A percentile compares a stretch with the other conserved stretches of the same genome.
Evolutionary conservation across 805 yeast genomes (phyloP).

Genomic region (Saccharomyces mikatae): DNA sequence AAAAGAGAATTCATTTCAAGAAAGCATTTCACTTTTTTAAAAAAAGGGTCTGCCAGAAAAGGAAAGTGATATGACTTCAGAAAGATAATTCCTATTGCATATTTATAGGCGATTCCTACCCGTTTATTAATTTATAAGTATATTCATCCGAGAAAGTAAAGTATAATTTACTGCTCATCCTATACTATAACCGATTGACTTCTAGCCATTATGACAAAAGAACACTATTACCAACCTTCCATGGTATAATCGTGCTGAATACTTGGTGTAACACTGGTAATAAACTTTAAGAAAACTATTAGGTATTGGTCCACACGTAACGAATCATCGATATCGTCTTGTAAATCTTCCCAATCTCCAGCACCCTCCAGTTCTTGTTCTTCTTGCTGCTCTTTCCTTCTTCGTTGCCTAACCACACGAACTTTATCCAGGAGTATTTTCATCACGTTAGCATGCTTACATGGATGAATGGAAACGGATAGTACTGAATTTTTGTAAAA

Average conservation of each 20-base stretch:
- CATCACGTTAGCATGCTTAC: slow-evolving; percentile 94
- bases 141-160: no score
- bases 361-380: slow-evolving; percentile 32
- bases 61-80: neutral
- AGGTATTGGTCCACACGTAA: slow-evolving; percentile 87
- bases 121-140: neutral
- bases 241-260: slow-evolving; percentile 97
- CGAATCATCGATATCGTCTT: slow-evolving; percentile 35
- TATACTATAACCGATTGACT: neutral
- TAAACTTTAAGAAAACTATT: slow-evolving; percentile 82
- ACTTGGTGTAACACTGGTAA: slow-evolving; percentile 95
- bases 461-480: slow-evolving; percentile 88
- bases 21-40: neutral
- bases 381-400: slow-evolving; percentile 39
- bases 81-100: neutral
- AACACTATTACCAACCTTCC: slow-evolving; percentile 60
- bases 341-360: slow-evolving; percentile 55
- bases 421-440: slow-evolving; percentile 73
- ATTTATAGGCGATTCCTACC: neutral
- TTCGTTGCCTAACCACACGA: slow-evolving; percentile 37
- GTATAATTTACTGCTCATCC: neutral
- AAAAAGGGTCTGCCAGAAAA: neutral
- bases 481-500: slow-evolving; percentile 55
- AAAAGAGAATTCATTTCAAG: neutral
- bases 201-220: neutral